Evolutionary conservation across 208 protist species (phyloP).

Genomic region (Pavlovales sp.): DNA sequence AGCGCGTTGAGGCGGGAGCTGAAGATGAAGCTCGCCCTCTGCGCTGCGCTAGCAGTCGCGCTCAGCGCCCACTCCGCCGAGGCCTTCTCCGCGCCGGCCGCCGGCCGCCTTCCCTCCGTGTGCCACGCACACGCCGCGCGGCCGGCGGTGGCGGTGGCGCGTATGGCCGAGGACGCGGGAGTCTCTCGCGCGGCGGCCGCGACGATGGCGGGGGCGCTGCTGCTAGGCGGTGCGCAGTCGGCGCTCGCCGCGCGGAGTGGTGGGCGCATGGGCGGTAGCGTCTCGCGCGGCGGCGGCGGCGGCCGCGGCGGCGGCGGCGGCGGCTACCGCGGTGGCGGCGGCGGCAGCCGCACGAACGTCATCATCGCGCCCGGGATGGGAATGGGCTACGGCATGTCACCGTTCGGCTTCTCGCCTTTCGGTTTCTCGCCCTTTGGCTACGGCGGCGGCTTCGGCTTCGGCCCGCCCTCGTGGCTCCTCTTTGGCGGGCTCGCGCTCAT

Average conservation of each 20-base stretch:
- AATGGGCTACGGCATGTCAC: neutral
- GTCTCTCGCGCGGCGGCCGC: too few species aligned
- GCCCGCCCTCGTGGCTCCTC: neutral
- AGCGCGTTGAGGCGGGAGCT: too few species aligned
- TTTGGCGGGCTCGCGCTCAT: slow-evolving; percentile 12
- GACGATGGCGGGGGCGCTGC: neutral
- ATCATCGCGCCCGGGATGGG: neutral
- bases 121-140: too few species aligned
- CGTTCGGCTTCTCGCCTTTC: slow-evolving; percentile 32
- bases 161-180: too few species aligned
- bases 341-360: slow-evolving; percentile 8
- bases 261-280: slow-evolving; percentile 4
- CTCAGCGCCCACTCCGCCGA: too few species aligned
- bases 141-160: too few species aligned
- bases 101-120: too few species aligned
- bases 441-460: slow-evolving; percentile 21
- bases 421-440: slow-evolving; percentile 38
- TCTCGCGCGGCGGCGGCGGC: neutral
- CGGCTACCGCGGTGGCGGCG: slow-evolving; percentile 5
- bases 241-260: slow-evolving; percentile 6
- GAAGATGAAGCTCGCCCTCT: too few species aligned
- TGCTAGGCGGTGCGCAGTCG: neutral
- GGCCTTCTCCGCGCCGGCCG: too few species aligned
- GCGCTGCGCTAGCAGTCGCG: too few species aligned
- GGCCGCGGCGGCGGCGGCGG: neutral